Evolutionary conservation across 1,284 basidiomycete genomes (phyloP).

Genomic region (Earliella scabrosa): DNA sequence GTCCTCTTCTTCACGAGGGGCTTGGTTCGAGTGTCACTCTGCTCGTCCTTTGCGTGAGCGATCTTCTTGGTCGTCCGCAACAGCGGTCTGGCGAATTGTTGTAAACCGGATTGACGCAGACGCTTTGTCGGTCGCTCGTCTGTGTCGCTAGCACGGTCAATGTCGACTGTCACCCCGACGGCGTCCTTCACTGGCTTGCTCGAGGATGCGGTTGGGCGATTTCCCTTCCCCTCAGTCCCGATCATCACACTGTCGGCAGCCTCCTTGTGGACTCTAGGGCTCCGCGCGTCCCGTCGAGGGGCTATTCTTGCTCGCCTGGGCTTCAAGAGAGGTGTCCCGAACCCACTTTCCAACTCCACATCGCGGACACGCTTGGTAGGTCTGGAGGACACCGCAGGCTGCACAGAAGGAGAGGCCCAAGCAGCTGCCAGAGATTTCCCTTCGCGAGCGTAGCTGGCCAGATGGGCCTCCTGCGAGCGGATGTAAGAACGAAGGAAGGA

Average conservation of each 20-base stretch:
- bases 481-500: constrained; percentile 52
- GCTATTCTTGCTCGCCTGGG: too few species aligned
- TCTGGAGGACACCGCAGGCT: neutral
- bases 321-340: constrained; percentile 64
- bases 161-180: neutral
- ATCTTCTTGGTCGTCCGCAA: too few species aligned
- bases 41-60: too few species aligned
- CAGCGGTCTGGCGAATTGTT: neutral
- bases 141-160: neutral
- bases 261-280: neutral
- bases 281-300: too few species aligned
- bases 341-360: constrained; percentile 39
- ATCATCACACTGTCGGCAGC: neutral
- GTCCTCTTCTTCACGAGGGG: neutral
- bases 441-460: constrained; percentile 49
- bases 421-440: constrained; percentile 38
- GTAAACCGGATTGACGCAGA: neutral
- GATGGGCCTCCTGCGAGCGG: constrained; percentile 49
- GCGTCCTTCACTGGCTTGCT: neutral
- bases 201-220: neutral
- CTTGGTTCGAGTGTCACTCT: neutral
- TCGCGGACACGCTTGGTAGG: constrained; percentile 1
- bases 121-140: neutral
- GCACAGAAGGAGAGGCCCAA: constrained; percentile 29
- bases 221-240: neutral